Evolutionary conservation across 148 eudicot genomes (phyloP).

Genomic region (Silene latifolia): DNA sequence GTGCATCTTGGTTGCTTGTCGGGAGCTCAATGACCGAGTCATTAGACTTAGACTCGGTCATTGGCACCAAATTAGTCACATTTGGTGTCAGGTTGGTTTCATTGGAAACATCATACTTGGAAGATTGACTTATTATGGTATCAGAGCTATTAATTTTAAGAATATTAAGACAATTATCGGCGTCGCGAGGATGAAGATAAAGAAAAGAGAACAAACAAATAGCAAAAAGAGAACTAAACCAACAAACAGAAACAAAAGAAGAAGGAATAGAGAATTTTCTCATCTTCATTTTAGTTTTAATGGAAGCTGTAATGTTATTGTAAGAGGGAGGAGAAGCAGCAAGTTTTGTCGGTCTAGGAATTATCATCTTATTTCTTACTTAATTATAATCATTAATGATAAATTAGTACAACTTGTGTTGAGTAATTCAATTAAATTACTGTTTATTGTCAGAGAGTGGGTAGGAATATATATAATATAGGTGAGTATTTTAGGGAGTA

Average conservation of each 20-base stretch:
- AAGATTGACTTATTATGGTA: neutral
- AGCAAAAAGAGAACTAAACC: slow-evolving; percentile 9
- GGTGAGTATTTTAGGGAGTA: neutral
- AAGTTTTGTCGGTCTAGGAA: slow-evolving; percentile 11
- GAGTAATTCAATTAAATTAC: neutral
- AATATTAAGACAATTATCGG: neutral
- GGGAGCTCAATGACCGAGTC: slow-evolving; percentile 10
- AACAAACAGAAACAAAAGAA: slow-evolving; percentile 1
- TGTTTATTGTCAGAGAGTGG: slow-evolving; percentile 8
- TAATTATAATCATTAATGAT: neutral
- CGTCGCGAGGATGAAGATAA: slow-evolving; percentile 14
- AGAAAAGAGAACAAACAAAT: slow-evolving; percentile 5
- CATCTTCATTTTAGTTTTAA: slow-evolving; percentile 7
- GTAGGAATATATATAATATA: neutral
- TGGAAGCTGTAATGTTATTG: neutral
- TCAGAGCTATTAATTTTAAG: neutral
- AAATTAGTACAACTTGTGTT: slow-evolving; percentile 1
- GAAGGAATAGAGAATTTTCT: slow-evolving; percentile 11
- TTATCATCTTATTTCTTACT: neutral
- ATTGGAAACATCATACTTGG: neutral
- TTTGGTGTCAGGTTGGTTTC: neutral
- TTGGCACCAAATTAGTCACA: neutral
- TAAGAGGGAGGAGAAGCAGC: neutral
- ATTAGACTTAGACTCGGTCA: neutral
- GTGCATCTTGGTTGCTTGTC: neutral